Conservation (phyloP, 495 filamentous ascomycete species). For the Penicillium cinerascens region DNA sequence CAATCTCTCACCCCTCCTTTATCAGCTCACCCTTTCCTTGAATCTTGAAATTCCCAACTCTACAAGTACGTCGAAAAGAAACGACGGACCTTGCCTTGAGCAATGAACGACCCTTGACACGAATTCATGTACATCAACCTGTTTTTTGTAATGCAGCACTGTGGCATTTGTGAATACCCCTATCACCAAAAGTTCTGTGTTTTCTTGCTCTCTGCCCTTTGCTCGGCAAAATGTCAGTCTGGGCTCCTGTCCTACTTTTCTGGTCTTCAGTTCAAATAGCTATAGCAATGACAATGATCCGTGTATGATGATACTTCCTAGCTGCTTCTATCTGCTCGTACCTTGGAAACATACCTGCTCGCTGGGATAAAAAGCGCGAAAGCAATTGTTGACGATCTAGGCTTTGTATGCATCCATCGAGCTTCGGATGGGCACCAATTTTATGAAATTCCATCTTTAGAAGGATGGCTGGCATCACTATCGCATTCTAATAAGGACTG, state of each 20-base stretch:
- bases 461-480: no score
- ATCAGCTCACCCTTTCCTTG: neutral
- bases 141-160: conserved; percentile 19
- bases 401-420: no score
- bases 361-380: no score
- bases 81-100: conserved; percentile 4
- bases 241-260: neutral
- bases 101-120: conserved; percentile 14
- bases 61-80: neutral
- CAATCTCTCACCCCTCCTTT: neutral
- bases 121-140: conserved; percentile 35
- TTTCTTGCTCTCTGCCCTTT: conserved; percentile 18
- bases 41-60: neutral
- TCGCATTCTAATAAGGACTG: no score
- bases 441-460: no score
- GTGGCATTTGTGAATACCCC: conserved; percentile 39
- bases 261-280: neutral
- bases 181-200: conserved; percentile 28
- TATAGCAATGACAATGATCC: conserved; percentile 6
- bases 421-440: no score
- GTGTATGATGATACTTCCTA: conserved; percentile 3
- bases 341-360: neutral
- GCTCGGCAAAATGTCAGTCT: neutral
- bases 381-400: no score
- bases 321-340: neutral